Conservation (phyloP, 495 filamentous ascomycete species). For the Aspergillus leporis region DNA sequence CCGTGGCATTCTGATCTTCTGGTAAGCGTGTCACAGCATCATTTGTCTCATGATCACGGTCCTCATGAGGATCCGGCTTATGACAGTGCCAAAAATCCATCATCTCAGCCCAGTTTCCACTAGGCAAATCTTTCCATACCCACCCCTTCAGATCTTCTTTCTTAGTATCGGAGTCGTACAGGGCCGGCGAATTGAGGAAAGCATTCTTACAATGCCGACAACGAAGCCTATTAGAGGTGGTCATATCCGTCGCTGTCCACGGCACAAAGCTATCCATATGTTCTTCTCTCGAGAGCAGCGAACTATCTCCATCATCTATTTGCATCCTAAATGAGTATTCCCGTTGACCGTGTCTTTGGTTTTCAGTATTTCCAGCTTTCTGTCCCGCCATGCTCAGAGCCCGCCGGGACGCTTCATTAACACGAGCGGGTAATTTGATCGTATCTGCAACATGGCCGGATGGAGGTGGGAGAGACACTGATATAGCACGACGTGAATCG, state of each 20-base stretch:
- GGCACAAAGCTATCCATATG: conserved; percentile 52
- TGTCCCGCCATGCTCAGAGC: conserved; percentile 12
- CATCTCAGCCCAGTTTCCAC: conserved; percentile 98
- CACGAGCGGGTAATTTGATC: conserved; percentile 66
- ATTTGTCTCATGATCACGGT: conserved; percentile 33
- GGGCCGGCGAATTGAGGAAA: conserved; percentile 28
- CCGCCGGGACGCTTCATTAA: conserved; percentile 38
- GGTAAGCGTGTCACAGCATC: conserved; percentile 23
- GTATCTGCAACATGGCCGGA: conserved; percentile 42
- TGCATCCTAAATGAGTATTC: conserved; percentile 70
- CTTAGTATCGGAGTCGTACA: neutral
- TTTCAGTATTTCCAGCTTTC: neutral
- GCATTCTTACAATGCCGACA: conserved; percentile 62
- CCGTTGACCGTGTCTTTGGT: neutral
- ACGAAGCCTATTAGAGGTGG: conserved; percentile 48
- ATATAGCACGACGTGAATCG: conserved; percentile 41
- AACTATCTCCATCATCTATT: conserved; percentile 44
- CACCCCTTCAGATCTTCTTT: conserved; percentile 18
- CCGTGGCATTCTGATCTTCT: conserved; percentile 45
- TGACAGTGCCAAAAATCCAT: conserved; percentile 99
- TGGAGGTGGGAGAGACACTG: conserved; percentile 47
- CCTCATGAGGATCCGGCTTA: conserved; percentile 65
- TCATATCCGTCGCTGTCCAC: conserved; percentile 73
- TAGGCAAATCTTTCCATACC: conserved; percentile 93
- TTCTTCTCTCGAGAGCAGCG: conserved; percentile 24